A percentile compares a stretch with the other conserved stretches of the same genome.
Conservation (phyloP, 2,329 filamentous ascomycete genomes). For the Fusarium sarcochroum region DNA sequence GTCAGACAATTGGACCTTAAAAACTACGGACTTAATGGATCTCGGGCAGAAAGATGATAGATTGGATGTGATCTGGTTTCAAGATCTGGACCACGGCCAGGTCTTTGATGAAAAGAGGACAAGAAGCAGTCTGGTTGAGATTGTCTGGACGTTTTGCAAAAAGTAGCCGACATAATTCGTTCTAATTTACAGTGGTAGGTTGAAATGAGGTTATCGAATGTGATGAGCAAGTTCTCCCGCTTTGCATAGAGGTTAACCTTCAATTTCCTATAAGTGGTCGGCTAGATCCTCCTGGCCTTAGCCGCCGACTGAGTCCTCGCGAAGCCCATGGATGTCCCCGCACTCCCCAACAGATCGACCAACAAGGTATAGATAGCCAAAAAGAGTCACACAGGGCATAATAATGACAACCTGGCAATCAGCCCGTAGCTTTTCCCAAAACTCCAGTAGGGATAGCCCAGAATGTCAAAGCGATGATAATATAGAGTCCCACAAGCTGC, state of each 20-base stretch:
- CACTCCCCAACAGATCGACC: no score
- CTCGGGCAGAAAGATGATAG: slow-evolving; percentile 54
- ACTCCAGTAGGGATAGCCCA: slow-evolving; percentile 10
- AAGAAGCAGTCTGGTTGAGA: slow-evolving; percentile 51
- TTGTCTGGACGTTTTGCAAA: slow-evolving; percentile 41
- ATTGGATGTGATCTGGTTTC: slow-evolving; percentile 68
- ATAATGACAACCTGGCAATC: slow-evolving; percentile 1
- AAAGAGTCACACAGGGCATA: no score
- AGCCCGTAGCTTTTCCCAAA: slow-evolving; percentile 11
- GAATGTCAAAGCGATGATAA: slow-evolving; percentile 17
- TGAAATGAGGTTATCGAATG: no score
- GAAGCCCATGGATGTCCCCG: no score
- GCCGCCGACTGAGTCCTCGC: no score
- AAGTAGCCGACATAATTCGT: no score
- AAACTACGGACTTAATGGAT: slow-evolving; percentile 36
- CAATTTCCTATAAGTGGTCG: no score
- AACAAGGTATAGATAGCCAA: no score
- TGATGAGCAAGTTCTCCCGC: no score
- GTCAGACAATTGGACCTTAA: slow-evolving; percentile 44
- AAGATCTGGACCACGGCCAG: slow-evolving; percentile 69
- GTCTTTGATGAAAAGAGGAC: slow-evolving; percentile 60
- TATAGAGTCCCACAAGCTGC: slow-evolving; percentile 16
- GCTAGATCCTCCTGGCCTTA: no score
- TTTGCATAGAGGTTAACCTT: no score
- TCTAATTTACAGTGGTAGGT: no score